phyloP scores from a whole-genome alignment of 2,329 filamentous ascomycete species.

The Bipolaris zeicola region DNA sequence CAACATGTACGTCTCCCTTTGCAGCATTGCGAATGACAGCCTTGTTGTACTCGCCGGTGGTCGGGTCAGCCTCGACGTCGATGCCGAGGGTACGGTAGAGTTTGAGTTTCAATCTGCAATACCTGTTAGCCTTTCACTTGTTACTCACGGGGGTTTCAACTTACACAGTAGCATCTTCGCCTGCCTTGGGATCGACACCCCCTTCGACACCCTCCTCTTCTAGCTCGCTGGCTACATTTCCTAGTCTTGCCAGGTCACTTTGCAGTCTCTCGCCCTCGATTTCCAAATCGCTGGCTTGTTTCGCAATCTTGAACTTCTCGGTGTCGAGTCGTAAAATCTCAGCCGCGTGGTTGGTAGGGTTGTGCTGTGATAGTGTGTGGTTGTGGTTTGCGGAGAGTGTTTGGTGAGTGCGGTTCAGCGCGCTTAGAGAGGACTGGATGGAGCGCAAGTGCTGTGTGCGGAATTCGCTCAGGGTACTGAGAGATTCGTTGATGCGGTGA shows the following conservation, averaged over 20 bases:
- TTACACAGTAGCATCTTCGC: conserved; percentile 57
- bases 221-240: conserved; percentile 76
- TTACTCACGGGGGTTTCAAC: conserved; percentile 21
- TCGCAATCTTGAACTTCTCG: conserved; percentile 93
- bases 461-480: conserved; percentile 81
- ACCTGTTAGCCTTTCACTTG: neutral
- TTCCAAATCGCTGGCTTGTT: conserved; percentile 84
- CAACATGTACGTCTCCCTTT: conserved; percentile 91
- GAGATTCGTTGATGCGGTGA: conserved; percentile 80
- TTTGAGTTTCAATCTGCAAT: conserved; percentile 74
- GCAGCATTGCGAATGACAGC: conserved; percentile 83
- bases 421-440: conserved; percentile 48
- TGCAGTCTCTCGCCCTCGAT: conserved; percentile 93
- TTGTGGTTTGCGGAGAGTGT: conserved; percentile 76
- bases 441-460: conserved; percentile 72
- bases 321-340: conserved; percentile 88
- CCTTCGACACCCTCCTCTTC: conserved; percentile 89
- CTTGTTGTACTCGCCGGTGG: conserved; percentile 79
- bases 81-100: conserved; percentile 92
- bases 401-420: conserved; percentile 75
- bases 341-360: conserved; percentile 77
- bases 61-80: conserved; percentile 77
- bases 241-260: conserved; percentile 75
- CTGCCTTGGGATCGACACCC: conserved; percentile 57
- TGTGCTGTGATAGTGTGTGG: conserved; percentile 76